Evolutionary conservation across 148 eudicot genomes (phyloP), one percentile per base, ranked within the genome.

Genomic region (Tetragonia tetragonoides): DNA sequence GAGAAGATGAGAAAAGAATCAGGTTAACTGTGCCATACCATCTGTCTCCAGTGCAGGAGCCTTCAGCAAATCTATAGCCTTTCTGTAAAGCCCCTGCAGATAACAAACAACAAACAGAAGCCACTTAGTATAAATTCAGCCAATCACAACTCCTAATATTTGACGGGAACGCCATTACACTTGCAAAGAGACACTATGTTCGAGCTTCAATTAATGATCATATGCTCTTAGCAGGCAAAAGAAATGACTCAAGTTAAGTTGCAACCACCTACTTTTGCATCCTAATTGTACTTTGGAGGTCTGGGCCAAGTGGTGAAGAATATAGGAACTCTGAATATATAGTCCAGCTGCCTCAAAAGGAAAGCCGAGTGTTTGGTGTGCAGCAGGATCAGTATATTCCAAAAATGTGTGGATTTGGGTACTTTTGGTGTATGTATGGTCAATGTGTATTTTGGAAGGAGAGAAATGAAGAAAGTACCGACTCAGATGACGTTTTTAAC

Each of bases 61-160:
- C 86, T 90, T 95, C n/a, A 93, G 90, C 83, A 95, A 77, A 66
- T 91, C 93, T 71, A 91, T 65, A 28, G 97, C 97, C 86, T 78
- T 93, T 78, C 99, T 90, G 81, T 88, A 95, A 62, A 95, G 92
- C 69, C 97, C 99, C 99, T 95, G 86, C 40, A 15, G 16, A 44
- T 59, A 46, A 10, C 66, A 74, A 63, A 70, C 8, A 5, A 2
- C 62, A 59, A 59, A 59, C 62, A 70, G 14, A 34, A 11, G 39
- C 73, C 51, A 70, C 16, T 49, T 47, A 70, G 56, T 23, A n/a
- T 10, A 41, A 11, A 47, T 8, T 16, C 5, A 10, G 21, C 1
- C 7, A 59, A 59, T 59, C 3, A 21, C 7, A 46, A 46, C 6
- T 42, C 38, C 38, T 15, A 34, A 53, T 16, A 53, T 54, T 21